A percentile compares a stretch with the other conserved stretches of the same genome.
These are phyloP conservation scores for Mangifera indica DNA, from an alignment of 345 rosid genomes.

Conservation along the genomic window DNA sequence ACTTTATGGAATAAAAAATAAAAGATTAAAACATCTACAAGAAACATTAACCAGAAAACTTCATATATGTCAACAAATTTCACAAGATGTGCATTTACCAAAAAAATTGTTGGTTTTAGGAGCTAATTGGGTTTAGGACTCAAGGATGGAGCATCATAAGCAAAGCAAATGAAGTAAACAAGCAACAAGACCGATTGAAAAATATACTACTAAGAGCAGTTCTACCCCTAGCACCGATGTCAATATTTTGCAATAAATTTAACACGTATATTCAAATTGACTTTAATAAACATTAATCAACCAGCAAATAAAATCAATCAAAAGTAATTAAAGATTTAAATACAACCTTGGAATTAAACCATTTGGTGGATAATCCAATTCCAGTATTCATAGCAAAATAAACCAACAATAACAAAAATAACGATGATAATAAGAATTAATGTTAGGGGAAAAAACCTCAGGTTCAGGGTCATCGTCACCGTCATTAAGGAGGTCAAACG, in stretches of 20 bases:
- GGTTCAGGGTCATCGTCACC: conserved; percentile 37
- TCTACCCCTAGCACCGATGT: background rate
- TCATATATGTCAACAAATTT: too few relatives aligned
- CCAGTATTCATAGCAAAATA: background rate
- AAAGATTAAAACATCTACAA: background rate
- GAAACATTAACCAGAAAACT: background rate
- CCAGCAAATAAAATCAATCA: background rate
- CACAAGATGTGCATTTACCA: too few relatives aligned
- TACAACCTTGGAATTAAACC: background rate
- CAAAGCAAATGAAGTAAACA: background rate
- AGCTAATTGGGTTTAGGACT: too few relatives aligned
- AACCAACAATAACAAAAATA: background rate
- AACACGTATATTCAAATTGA: background rate
- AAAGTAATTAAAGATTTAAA: background rate
- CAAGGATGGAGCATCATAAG: background rate
- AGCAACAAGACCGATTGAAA: background rate
- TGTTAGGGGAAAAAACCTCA: conserved; percentile 25
- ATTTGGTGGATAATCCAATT: background rate
- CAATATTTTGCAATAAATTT: too few relatives aligned
- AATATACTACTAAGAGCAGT: background rate
- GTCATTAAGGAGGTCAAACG: conserved; percentile 74
- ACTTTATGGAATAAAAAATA: background rate
- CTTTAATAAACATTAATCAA: background rate
- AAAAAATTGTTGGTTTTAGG: too few relatives aligned
- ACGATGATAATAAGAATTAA: background rate